A percentile compares a stretch with the other conserved stretches of the same genome.
Evolutionary conservation across 768 basidiomycete genomes (phyloP).

Genomic region (Crucibulum laeve): DNA sequence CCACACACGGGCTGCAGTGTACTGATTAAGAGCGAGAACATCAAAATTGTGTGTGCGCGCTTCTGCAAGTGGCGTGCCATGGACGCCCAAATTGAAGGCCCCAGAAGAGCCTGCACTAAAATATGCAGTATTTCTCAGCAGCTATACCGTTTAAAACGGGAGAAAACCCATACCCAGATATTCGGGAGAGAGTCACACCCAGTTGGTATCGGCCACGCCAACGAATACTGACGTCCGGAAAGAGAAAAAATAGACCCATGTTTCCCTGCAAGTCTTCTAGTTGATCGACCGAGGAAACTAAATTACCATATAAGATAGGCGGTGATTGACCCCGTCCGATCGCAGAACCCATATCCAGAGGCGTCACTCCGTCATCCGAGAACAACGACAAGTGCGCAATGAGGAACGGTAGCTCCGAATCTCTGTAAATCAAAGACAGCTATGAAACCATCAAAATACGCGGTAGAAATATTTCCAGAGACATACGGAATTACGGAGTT

Average conservation of each 20-base stretch:
- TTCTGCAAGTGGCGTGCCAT: constrained; percentile 65
- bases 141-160: constrained; percentile 11
- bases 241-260: constrained; percentile 82
- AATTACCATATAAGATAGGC: constrained; percentile 75
- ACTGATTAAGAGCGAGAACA: constrained; percentile 67
- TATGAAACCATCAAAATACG: constrained; percentile 3
- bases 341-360: constrained; percentile 62
- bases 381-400: constrained; percentile 78
- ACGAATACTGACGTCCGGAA: constrained; percentile 86
- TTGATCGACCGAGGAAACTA: constrained; percentile 79
- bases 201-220: constrained; percentile 74
- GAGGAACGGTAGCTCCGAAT: constrained; percentile 83
- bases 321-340: constrained; percentile 45
- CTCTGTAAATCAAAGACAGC: constrained; percentile 39
- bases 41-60: constrained; percentile 76
- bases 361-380: constrained; percentile 59
- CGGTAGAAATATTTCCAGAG: constrained; percentile 7
- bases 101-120: constrained; percentile 45
- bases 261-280: constrained; percentile 79
- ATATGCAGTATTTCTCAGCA: constrained; percentile 3
- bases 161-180: constrained; percentile 59
- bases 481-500: constrained; percentile 78
- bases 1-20: constrained; percentile 73
- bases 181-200: constrained; percentile 66
- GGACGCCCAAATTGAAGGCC: constrained; percentile 44